Evolutionary conservation across 371 early-diverging fungal species (phyloP).

Genomic region (Circinella umbellata): DNA sequence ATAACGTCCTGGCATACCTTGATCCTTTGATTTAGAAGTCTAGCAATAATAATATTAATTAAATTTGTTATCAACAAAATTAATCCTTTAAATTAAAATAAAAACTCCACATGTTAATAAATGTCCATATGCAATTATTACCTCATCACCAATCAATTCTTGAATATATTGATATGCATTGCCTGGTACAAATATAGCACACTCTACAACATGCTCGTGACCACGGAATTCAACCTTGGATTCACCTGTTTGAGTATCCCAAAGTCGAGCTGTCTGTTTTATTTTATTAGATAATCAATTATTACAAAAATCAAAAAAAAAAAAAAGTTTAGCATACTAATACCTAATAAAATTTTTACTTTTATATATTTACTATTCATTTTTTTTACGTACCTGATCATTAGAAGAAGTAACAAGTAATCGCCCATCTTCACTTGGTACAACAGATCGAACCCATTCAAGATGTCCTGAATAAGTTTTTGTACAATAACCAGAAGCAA

Average conservation of each 20-base stretch:
- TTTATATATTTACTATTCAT: background rate
- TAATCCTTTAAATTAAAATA: no score
- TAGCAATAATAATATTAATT: no score
- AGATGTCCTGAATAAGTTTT: slow-evolving; percentile 80
- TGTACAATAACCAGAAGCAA: slow-evolving; percentile 81
- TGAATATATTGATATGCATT: slow-evolving; percentile 66
- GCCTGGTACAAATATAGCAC: slow-evolving; percentile 81
- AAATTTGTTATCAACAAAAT: no score
- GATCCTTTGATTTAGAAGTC: slow-evolving; percentile 46
- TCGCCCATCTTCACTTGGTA: slow-evolving; percentile 73
- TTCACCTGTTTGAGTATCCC: slow-evolving; percentile 81
- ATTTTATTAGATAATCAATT: background rate
- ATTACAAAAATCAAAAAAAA: background rate
- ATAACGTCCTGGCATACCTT: slow-evolving; percentile 68
- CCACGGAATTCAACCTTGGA: slow-evolving; percentile 81
- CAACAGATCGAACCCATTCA: slow-evolving; percentile 87
- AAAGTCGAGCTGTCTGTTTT: slow-evolving; percentile 76
- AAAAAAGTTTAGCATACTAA: no score
- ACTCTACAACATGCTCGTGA: slow-evolving; percentile 95
- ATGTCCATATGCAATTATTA: slow-evolving; percentile 19
- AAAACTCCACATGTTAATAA: background rate
- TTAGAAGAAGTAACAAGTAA: slow-evolving; percentile 79
- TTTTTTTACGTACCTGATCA: slow-evolving; percentile 70
- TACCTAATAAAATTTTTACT: no score
- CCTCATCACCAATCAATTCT: slow-evolving; percentile 72